Conservation (phyloP, 371 early-diverging fungal species). For the Circinella umbellata region DNA sequence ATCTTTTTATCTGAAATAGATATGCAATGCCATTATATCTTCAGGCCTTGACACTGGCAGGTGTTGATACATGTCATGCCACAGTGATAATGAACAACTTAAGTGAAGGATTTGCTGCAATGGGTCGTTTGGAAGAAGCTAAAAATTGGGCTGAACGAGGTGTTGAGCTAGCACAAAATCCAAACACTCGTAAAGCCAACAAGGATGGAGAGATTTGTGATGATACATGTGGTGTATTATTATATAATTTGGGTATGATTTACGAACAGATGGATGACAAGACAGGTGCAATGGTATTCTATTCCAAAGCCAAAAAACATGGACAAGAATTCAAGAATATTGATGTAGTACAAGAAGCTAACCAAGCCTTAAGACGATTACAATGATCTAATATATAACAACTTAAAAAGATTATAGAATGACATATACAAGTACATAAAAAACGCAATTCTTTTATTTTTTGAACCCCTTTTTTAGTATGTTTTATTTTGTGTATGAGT, state of each 20-base stretch:
- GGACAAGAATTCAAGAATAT: constrained; percentile 36
- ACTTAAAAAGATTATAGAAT: background rate
- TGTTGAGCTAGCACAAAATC: constrained; percentile 56
- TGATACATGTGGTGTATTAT: constrained; percentile 61
- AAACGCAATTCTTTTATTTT: background rate
- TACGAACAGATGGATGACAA: constrained; percentile 56
- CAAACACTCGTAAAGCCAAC: constrained; percentile 45
- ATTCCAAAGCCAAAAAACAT: constrained; percentile 35
- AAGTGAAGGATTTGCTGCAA: constrained; percentile 59
- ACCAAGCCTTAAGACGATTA: constrained; percentile 37
- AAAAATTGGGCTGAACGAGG: constrained; percentile 65
- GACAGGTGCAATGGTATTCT: constrained; percentile 35
- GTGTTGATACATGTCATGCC: constrained; percentile 50
- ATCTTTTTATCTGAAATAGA: constrained; percentile 24
- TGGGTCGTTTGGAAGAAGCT: constrained; percentile 60
- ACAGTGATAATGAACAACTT: constrained; percentile 65
- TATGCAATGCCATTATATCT: constrained; percentile 66
- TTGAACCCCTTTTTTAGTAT: background rate
- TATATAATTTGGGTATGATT: constrained; percentile 67
- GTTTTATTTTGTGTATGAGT: background rate
- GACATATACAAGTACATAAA: background rate
- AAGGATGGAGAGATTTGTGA: constrained; percentile 56
- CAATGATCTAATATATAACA: background rate
- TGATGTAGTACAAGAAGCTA: constrained; percentile 40
- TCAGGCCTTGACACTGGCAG: constrained; percentile 54